These are phyloP conservation scores for Trichopus zeylanicus DNA, from an alignment of 116 monocot genomes.

Conservation along the genomic window DNA sequence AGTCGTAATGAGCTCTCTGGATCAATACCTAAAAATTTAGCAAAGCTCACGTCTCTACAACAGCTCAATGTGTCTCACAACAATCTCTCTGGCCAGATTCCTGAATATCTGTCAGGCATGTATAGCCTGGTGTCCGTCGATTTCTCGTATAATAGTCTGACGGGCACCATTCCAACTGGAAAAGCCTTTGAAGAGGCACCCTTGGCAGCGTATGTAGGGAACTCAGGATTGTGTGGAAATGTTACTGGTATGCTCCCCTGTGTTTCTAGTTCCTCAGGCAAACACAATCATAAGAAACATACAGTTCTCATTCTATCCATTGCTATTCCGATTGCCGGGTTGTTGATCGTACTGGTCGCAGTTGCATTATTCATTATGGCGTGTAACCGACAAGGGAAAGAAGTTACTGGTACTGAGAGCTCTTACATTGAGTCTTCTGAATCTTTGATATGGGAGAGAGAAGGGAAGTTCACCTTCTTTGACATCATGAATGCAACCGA, in stretches of 20 bases:
- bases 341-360: slow-evolving; percentile 10
- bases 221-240: slow-evolving; percentile 59
- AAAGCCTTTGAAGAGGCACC: slow-evolving; percentile 24
- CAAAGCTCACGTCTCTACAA: slow-evolving; percentile 42
- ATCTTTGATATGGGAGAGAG: slow-evolving; percentile 72
- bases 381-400: slow-evolving; percentile 15
- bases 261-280: background rate
- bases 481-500: slow-evolving; percentile 82
- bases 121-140: slow-evolving; percentile 50
- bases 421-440: slow-evolving; percentile 7
- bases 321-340: slow-evolving; percentile 24
- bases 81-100: slow-evolving; percentile 57
- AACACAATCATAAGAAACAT: slow-evolving; percentile 14
- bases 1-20: slow-evolving; percentile 65
- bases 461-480: slow-evolving; percentile 52
- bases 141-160: slow-evolving; percentile 69
- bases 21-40: slow-evolving; percentile 46
- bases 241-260: slow-evolving; percentile 35
- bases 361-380: slow-evolving; percentile 9
- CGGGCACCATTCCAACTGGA: slow-evolving; percentile 47
- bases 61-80: slow-evolving; percentile 71
- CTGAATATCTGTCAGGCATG: slow-evolving; percentile 35
- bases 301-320: slow-evolving; percentile 41
- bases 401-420: slow-evolving; percentile 4
- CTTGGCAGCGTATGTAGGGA: slow-evolving; percentile 25